phyloP scores from a whole-genome alignment of 495 filamentous ascomycete genomes.

The Tirmania nivea region DNA sequence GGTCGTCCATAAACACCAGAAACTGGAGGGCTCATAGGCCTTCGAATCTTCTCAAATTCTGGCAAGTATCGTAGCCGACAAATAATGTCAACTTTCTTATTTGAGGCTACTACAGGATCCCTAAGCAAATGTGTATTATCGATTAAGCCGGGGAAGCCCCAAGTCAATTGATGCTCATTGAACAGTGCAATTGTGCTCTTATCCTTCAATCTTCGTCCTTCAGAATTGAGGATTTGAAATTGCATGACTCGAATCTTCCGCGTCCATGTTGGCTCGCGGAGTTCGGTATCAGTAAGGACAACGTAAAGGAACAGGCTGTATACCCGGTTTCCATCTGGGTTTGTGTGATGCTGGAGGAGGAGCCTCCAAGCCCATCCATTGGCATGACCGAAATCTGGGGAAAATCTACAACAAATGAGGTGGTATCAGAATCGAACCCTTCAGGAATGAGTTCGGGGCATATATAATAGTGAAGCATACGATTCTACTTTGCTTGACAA shows the following conservation, averaged over 20 bases:
- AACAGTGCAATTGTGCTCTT: conserved; percentile 20
- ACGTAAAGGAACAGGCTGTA: conserved; percentile 20
- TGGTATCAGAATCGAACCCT: background rate
- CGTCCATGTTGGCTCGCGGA: conserved; percentile 20
- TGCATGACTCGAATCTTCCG: conserved; percentile 19
- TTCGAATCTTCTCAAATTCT: conserved; percentile 18
- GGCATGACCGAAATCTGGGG: conserved; percentile 19
- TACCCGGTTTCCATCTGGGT: conserved; percentile 18
- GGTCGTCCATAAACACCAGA: background rate
- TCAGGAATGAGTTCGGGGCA: background rate
- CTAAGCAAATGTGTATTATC: conserved; percentile 20
- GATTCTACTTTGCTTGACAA: conserved; percentile 20
- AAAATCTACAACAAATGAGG: conserved; percentile 11
- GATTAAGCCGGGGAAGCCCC: conserved; percentile 19
- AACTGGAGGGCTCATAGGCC: conserved; percentile 12
- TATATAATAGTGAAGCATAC: conserved; percentile 8
- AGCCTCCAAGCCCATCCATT: conserved; percentile 21
- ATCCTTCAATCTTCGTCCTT: conserved; percentile 19
- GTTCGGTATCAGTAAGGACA: conserved; percentile 20
- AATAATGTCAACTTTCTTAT: conserved; percentile 19
- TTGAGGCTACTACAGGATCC: conserved; percentile 17
- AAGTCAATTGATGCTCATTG: conserved; percentile 18
- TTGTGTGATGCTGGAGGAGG: conserved; percentile 20
- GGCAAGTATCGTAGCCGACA: conserved; percentile 19
- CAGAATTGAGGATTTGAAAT: conserved; percentile 20